phyloP scores from a whole-genome alignment of 1,139 yeast species.

The Sugiyamaella sp. region DNA sequence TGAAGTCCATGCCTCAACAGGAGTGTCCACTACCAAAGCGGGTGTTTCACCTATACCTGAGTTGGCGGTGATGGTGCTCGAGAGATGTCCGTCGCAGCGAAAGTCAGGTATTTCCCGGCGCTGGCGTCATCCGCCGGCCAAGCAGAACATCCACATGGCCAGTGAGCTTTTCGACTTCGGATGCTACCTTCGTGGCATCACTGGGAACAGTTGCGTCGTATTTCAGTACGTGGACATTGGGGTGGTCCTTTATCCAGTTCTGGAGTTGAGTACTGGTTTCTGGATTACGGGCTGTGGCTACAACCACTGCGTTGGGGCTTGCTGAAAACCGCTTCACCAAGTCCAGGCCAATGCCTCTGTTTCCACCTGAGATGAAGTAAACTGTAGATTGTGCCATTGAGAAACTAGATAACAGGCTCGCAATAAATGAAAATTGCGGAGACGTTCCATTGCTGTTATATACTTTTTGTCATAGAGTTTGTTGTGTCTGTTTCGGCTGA shows the following conservation, averaged over 20 bases:
- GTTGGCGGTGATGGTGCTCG: constrained; percentile 20
- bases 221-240: constrained; percentile 15
- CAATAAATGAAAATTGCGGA: neutral
- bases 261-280: constrained; percentile 10
- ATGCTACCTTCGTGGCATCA: constrained; percentile 9
- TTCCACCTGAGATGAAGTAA: constrained; percentile 20
- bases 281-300: constrained; percentile 17
- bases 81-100: too few species aligned
- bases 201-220: constrained; percentile 9
- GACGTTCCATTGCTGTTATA: neutral
- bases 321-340: constrained; percentile 8
- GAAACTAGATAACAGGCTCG: neutral
- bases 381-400: neutral
- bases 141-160: constrained; percentile 17
- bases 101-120: too few species aligned
- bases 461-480: too few species aligned
- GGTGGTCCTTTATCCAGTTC: neutral
- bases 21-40: constrained; percentile 11
- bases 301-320: constrained; percentile 1
- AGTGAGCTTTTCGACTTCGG: constrained; percentile 11
- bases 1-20: constrained; percentile 5
- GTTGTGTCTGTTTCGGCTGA: too few species aligned
- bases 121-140: too few species aligned
- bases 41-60: constrained; percentile 17
- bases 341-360: constrained; percentile 21